Percentiles rank a stretch among this genome's conserved stretches.
These are phyloP conservation scores for Saccharomycopsis olivae DNA, from an alignment of 805 yeast species.

Conservation along the genomic window DNA sequence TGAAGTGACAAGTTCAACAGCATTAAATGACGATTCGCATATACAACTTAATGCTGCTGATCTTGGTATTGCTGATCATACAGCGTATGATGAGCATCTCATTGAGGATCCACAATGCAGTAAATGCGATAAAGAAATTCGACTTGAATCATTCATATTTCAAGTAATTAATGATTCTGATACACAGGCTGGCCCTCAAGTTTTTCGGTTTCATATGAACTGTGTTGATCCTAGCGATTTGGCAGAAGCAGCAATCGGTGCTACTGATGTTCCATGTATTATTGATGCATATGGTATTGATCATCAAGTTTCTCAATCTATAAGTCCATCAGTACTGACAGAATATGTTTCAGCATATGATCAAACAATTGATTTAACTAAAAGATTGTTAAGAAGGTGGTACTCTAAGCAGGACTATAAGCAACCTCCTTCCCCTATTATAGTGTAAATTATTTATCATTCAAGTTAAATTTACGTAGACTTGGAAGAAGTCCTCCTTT, in stretches of 20 bases:
- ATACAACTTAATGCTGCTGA: background rate
- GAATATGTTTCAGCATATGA: slow-evolving; percentile 6
- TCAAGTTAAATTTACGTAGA: slow-evolving; percentile 7
- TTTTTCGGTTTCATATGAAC: slow-evolving; percentile 6
- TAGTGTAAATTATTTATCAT: background rate
- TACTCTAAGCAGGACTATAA: background rate
- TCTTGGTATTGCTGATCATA: background rate
- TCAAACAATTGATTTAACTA: slow-evolving; percentile 4
- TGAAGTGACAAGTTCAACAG: background rate
- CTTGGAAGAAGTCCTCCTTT: slow-evolving; percentile 14
- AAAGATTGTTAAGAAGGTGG: slow-evolving; percentile 6
- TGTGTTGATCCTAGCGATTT: slow-evolving; percentile 2
- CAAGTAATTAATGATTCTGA: background rate
- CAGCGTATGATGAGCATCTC: background rate
- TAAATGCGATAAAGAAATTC: slow-evolving; percentile 7
- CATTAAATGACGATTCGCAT: background rate
- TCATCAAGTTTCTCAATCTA: no score
- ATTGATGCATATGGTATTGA: slow-evolving; percentile 2
- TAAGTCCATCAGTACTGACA: no score
- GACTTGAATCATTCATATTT: slow-evolving; percentile 5
- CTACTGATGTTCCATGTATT: background rate
- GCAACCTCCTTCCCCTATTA: background rate
- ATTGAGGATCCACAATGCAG: background rate
- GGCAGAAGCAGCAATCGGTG: no score
- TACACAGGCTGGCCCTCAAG: background rate